A percentile compares a stretch with the other conserved stretches of the same genome.
phyloP scores from a whole-genome alignment of 2,329 filamentous ascomycete species.

The Paecilomyces dactylethromorphus region DNA sequence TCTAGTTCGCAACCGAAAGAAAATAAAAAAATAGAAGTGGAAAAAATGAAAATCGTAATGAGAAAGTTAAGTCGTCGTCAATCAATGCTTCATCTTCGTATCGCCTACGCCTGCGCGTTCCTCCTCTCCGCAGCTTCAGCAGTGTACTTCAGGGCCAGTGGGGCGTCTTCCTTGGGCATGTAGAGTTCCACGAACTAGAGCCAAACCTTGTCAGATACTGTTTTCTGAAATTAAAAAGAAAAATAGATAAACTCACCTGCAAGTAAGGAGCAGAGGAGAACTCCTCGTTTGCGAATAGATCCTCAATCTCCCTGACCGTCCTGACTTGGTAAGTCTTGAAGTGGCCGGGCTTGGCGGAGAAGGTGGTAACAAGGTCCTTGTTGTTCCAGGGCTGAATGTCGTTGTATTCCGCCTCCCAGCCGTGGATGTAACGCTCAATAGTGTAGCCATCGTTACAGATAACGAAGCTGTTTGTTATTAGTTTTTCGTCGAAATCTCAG shows the following conservation, averaged over 20 bases:
- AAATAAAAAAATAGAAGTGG: too few relatives aligned
- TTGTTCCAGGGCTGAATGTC: constrained; percentile 72
- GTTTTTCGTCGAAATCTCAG: constrained; percentile 27
- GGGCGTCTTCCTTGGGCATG: constrained; percentile 74
- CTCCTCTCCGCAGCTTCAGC: constrained; percentile 63
- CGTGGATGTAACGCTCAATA: constrained; percentile 83
- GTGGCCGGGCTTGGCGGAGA: constrained; percentile 53
- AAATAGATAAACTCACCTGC: constrained; percentile 26
- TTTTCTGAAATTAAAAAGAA: constrained; percentile 1
- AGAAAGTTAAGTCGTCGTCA: too few relatives aligned
- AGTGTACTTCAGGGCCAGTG: constrained; percentile 61
- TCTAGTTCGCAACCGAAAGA: too few relatives aligned
- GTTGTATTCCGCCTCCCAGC: constrained; percentile 73
- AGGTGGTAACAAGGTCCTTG: constrained; percentile 59
- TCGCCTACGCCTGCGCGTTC: constrained; percentile 37
- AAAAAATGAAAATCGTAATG: too few relatives aligned
- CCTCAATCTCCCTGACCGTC: constrained; percentile 62
- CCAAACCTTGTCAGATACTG: constrained; percentile 15
- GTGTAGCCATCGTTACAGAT: constrained; percentile 87
- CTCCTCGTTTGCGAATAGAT: constrained; percentile 56
- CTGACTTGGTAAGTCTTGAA: constrained; percentile 61
- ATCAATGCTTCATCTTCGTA: neutral
- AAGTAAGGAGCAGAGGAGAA: constrained; percentile 51
- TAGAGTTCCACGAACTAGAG: constrained; percentile 73
- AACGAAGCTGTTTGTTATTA: constrained; percentile 48